Base-by-base conservation (phyloP, 441 rosid genomes). In the Populus hybrid region DNA sequence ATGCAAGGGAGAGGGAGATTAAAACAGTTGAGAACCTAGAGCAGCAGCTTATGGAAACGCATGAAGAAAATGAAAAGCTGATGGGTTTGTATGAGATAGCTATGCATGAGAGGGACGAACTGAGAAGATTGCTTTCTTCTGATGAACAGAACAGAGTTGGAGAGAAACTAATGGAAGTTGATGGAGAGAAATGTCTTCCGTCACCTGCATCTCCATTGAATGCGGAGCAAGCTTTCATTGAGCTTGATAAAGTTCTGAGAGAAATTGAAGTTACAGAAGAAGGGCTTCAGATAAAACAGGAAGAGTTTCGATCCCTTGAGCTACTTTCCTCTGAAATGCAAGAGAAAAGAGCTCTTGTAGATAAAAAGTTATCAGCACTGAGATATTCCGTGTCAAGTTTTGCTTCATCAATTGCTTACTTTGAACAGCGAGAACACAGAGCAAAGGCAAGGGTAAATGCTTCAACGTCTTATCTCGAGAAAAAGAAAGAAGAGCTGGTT, bases 21-120 rank as follows among this genome's bases (percentile, higher is more conserved):
- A 30, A 30, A 30, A 30, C 32, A 30, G 4, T 30, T 30, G 90
- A 85, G 83, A 89, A 88, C 78, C 81, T 94, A 38, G 93, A 90
- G 85, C 90, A 86, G 78, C 97, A 94, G 84, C 98, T 92, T 38
- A 69, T 35, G 35, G 98, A 95, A 85, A 88, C 90, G 94, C 91
- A 94, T 16, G 98, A 96, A 79, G 99, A 96, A 84, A 96, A 96
- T 61, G 98, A 96, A 67, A 91, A 83, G 80, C 81, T 92, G 75
- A 79, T 91, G 88, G 85, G 86, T 70, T 82, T 92, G 80, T 92
- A 89, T 67, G 97, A 92, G 86, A 84, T 81, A 46, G 98, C 98
- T 11, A 96, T 94, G 99, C 91, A 88, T 76, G 99, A 97, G 86
- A 90, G 95, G 75, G 98, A 97, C 83, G 98, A 93, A 84, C 75